Base-by-base conservation (phyloP, 1,139 yeast genomes). In the Scheffersomyces illinoinensis region DNA sequence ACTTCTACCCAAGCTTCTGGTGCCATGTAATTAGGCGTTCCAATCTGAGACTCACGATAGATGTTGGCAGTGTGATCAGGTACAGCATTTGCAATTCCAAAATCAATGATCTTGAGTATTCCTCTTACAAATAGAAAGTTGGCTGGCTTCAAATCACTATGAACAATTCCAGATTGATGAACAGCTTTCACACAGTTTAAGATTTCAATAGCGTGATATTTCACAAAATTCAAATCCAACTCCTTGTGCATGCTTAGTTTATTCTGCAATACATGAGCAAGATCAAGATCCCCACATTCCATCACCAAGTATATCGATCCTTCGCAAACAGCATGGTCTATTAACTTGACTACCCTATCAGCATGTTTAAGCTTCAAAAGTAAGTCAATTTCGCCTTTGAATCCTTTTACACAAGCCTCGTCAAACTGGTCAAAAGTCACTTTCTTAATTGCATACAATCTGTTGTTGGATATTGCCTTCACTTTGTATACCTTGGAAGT, bases 1-100 rank as follows among this genome's bases (percentile, higher is more conserved):
- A 86, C 85, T 71, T 89, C 97, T 53, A 89, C 81, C 58, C 93
- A 77, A 0, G 98, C 92, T 72, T 95, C 99, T 0, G 99, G 99
- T 0, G 99, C 98, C 99, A 95, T 95, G 72, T 95, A 95, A 71
- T 91, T 92, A 2, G 98, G 97, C 0, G 99, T 95, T 2, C 99
- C 99, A 59, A 93, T 90, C 71, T 92, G 98, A 6, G 93, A 86
- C 62, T 92, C 97, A 59, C 98, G 83, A 70, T 93, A 95, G 23
- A 95, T 86, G 67, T 95, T 95, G 43, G 91, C 87, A 0, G 99
- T 95, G 68, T 92, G 92, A 58, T 93, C 98, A 0, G 97, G 96
- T 1, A 95, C 95, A 0, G 95, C 92, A 74, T 93, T 91, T 17
- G 98, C 97, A 60, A 95, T 95, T 20, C 99, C 99, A 79, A 95